A percentile compares a stretch with the other conserved stretches of the same genome.
Conservation (phyloP, 768 basidiomycete species). For the Suillus cothurnatus region DNA sequence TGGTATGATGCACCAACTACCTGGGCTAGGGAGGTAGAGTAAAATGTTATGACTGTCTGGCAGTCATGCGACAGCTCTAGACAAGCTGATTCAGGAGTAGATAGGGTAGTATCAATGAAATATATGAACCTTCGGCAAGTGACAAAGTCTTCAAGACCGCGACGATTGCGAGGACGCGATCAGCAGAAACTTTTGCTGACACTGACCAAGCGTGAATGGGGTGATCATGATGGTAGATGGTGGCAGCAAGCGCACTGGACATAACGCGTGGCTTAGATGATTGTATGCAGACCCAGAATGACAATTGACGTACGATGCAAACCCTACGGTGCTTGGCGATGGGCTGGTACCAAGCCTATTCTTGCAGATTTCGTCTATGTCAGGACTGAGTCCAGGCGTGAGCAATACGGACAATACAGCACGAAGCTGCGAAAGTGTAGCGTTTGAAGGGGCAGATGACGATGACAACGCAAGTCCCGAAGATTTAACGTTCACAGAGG, state of each 20-base stretch:
- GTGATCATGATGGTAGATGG: slow-evolving; percentile 40
- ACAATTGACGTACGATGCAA: slow-evolving; percentile 45
- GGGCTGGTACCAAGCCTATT: slow-evolving; percentile 52
- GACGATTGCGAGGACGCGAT: slow-evolving; percentile 66
- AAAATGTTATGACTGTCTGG: slow-evolving; percentile 79
- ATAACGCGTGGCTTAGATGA: neutral
- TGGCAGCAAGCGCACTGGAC: slow-evolving; percentile 34
- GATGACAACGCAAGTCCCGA: slow-evolving; percentile 50
- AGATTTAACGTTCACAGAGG: slow-evolving; percentile 50
- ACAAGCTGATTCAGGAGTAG: slow-evolving; percentile 5
- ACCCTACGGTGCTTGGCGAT: slow-evolving; percentile 46
- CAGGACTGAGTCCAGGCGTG: slow-evolving; percentile 68
- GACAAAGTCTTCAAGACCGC: slow-evolving; percentile 70
- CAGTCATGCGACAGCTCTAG: slow-evolving; percentile 70
- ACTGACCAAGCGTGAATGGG: slow-evolving; percentile 67
- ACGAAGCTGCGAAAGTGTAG: slow-evolving; percentile 57
- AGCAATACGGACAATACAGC: slow-evolving; percentile 63
- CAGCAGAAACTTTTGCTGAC: slow-evolving; percentile 70
- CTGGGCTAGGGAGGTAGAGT: slow-evolving; percentile 68
- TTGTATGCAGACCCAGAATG: neutral
- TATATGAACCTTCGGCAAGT: slow-evolving; percentile 64
- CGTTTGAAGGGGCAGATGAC: slow-evolving; percentile 30
- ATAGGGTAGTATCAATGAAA: neutral
- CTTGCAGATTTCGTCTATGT: slow-evolving; percentile 70
- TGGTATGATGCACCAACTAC: slow-evolving; percentile 62